A percentile compares a stretch with the other conserved stretches of the same genome.
These are phyloP conservation scores for Cercophora newfieldiana DNA, from an alignment of 495 filamentous ascomycete genomes.

Conservation along the genomic window DNA sequence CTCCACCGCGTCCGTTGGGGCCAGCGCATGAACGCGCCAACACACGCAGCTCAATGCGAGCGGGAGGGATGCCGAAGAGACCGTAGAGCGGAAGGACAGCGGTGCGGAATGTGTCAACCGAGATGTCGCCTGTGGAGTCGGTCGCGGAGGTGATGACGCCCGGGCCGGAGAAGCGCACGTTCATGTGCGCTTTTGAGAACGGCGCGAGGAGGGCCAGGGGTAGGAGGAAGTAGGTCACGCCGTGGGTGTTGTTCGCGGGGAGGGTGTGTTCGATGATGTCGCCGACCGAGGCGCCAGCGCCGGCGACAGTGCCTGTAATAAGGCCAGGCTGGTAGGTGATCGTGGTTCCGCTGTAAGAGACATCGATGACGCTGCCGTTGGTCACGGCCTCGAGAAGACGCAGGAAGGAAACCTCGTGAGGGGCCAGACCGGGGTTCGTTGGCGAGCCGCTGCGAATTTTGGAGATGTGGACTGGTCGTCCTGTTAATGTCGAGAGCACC, in stretches of 20 bases:
- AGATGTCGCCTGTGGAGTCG: conserved; percentile 70
- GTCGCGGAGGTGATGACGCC: conserved; percentile 93
- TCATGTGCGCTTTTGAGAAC: conserved; percentile 85
- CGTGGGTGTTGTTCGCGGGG: conserved; percentile 69
- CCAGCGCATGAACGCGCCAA: conserved; percentile 75
- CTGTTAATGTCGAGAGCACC: conserved; percentile 87
- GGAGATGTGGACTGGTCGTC: conserved; percentile 84
- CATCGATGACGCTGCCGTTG: conserved; percentile 92
- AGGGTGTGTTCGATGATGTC: conserved; percentile 78
- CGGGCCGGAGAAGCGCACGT: conserved; percentile 82
- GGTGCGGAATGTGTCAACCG: conserved; percentile 88
- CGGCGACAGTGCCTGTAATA: conserved; percentile 75
- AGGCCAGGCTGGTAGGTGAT: conserved; percentile 89
- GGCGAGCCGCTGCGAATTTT: conserved; percentile 85
- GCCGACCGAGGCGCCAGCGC: conserved; percentile 61
- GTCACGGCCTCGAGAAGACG: conserved; percentile 92
- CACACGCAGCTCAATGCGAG: conserved; percentile 84
- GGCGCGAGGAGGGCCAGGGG: conserved; percentile 88
- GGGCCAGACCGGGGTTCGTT: conserved; percentile 80
- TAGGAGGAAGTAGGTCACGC: conserved; percentile 89
- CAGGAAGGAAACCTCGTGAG: conserved; percentile 92
- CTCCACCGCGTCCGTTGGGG: conserved; percentile 69
- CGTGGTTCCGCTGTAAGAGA: conserved; percentile 91
- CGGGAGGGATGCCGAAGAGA: conserved; percentile 78
- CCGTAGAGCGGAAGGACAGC: conserved; percentile 88